Conservation (phyloP, 192 early-diverging fungal species). For the Backusella luteola region DNA sequence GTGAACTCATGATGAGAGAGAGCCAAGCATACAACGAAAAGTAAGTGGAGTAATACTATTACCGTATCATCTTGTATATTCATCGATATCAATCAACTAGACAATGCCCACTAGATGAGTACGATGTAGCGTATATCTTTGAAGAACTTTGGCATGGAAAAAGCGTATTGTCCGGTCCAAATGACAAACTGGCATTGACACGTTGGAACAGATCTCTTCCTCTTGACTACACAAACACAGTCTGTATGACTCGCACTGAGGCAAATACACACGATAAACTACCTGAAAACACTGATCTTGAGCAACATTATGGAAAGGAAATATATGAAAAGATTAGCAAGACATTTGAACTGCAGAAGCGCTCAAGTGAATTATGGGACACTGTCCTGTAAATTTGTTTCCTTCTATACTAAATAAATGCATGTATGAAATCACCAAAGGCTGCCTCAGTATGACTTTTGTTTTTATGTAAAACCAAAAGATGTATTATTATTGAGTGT, state of each 20-base stretch:
- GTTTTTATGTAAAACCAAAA: no score
- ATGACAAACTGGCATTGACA: constrained; percentile 69
- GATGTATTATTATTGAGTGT: no score
- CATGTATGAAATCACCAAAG: no score
- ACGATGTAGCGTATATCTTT: constrained; percentile 83
- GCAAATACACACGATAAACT: constrained; percentile 62
- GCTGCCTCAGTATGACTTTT: no score
- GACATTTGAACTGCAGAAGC: not conserved
- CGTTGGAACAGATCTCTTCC: constrained; percentile 78
- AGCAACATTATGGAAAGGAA: constrained; percentile 49
- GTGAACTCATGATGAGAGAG: constrained; percentile 68
- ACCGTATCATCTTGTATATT: not conserved
- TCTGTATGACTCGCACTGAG: constrained; percentile 84
- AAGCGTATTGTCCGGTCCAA: constrained; percentile 72
- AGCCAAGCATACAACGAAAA: constrained; percentile 23
- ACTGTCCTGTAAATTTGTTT: constrained; percentile 5
- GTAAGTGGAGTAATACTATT: constrained; percentile 34
- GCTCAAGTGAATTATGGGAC: constrained; percentile 5
- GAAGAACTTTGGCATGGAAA: constrained; percentile 89
- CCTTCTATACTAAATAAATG: no score
- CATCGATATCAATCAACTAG: not conserved
- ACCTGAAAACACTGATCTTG: constrained; percentile 40
- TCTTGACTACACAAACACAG: constrained; percentile 68
- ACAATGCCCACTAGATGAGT: constrained; percentile 54
- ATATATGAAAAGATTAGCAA: constrained; percentile 5